Conservation (phyloP, 768 basidiomycete species). For the Hypholoma fasciculare region DNA sequence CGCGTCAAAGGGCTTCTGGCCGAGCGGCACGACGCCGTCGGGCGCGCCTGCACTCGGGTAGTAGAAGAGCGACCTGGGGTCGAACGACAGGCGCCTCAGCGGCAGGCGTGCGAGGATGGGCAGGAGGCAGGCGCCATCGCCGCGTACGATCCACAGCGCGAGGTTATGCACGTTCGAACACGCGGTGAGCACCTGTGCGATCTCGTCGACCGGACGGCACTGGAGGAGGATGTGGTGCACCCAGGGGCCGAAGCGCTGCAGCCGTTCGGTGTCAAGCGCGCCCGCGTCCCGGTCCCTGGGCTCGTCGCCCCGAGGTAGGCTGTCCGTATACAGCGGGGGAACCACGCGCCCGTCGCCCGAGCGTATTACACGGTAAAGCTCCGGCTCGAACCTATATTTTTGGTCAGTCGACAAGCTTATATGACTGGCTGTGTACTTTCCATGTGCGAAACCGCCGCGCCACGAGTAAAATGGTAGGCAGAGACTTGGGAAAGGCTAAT, state of each 20-base stretch:
- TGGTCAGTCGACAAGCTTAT: background rate
- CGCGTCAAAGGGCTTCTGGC: no score
- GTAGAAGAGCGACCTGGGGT: constrained; percentile 1
- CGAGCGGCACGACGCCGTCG: no score
- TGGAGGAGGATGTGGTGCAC: constrained; percentile 7
- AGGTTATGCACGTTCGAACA: constrained; percentile 3
- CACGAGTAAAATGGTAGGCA: constrained; percentile 1
- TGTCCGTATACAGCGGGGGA: background rate
- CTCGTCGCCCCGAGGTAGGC: no score
- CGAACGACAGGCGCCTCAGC: constrained; percentile 3
- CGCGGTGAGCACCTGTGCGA: constrained; percentile 1
- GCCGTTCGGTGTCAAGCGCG: background rate
- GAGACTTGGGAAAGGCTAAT: constrained; percentile 4
- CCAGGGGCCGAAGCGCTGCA: constrained; percentile 4
- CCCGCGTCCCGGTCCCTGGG: no score
- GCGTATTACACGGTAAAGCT: constrained; percentile 7
- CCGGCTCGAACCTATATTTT: constrained; percentile 4
- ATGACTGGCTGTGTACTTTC: background rate
- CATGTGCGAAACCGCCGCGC: constrained; percentile 10
- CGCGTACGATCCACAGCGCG: constrained; percentile 7
- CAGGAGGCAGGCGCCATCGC: background rate
- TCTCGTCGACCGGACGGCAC: background rate
- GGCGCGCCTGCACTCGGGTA: no score
- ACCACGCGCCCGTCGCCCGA: background rate
- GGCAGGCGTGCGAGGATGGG: background rate